Conservation (phyloP, 2,329 filamentous ascomycete species). For the Fusarium gaditjirri region DNA sequence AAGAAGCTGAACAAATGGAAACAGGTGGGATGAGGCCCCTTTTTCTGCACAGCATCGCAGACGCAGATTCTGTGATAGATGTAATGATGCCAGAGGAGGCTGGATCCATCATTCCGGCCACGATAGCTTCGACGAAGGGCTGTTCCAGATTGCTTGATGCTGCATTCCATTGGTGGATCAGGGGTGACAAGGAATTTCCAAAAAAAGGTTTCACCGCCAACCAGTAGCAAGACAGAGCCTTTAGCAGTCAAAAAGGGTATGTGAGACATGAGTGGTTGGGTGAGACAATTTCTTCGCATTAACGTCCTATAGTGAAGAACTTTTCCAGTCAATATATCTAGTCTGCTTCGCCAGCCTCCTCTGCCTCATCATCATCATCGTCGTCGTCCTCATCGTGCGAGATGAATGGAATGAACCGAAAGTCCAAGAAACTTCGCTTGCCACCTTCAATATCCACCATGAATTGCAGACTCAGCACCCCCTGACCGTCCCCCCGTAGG, state of each 20-base stretch:
- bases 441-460: slow-evolving; percentile 88
- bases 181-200: slow-evolving; percentile 11
- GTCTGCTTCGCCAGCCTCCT: slow-evolving; percentile 12
- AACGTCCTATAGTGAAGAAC: background rate
- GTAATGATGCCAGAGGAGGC: slow-evolving; percentile 16
- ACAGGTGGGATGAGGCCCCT: slow-evolving; percentile 3
- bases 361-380: slow-evolving; percentile 45
- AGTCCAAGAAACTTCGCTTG: slow-evolving; percentile 80
- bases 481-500: slow-evolving; percentile 85
- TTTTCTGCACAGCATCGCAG: slow-evolving; percentile 18
- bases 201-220: background rate
- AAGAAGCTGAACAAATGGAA: no score
- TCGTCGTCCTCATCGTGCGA: slow-evolving; percentile 64
- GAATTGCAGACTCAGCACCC: slow-evolving; percentile 93
- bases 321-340: slow-evolving; percentile 12
- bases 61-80: background rate
- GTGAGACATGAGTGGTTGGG: slow-evolving; percentile 4
- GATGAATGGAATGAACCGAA: slow-evolving; percentile 80
- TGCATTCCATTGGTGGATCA: slow-evolving; percentile 35
- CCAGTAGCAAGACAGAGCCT: background rate
- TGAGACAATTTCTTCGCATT: slow-evolving; percentile 4
- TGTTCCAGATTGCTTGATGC: slow-evolving; percentile 22
- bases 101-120: slow-evolving; percentile 31
- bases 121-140: background rate
- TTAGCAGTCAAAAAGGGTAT: background rate